A percentile compares a stretch with the other conserved stretches of the same genome.
Evolutionary conservation across 306 rosid species (phyloP).

Genomic region (Malus asiatica): DNA sequence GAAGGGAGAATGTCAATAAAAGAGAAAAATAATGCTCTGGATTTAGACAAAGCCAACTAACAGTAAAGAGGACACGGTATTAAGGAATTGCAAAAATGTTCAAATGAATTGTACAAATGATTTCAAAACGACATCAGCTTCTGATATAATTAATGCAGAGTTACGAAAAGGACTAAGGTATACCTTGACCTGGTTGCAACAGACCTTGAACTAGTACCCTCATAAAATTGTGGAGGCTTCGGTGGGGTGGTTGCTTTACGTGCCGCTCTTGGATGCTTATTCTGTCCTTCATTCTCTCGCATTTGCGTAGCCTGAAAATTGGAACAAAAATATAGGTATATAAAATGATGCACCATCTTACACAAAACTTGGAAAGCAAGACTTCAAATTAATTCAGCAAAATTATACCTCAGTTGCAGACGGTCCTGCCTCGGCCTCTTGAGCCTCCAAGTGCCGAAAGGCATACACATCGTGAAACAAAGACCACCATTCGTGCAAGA

Average conservation of each 20-base stretch:
- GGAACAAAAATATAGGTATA: background rate
- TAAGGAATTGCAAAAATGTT: background rate
- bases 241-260: constrained; percentile 11
- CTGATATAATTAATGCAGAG: background rate
- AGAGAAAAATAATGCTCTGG: background rate
- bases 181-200: constrained; percentile 31
- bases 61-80: background rate
- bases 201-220: constrained; percentile 13
- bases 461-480: constrained; percentile 24
- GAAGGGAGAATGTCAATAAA: constrained; percentile 5
- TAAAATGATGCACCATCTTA: background rate
- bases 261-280: constrained; percentile 15
- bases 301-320: constrained; percentile 30
- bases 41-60: background rate
- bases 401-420: constrained; percentile 15
- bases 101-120: background rate
- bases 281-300: constrained; percentile 12
- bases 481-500: constrained; percentile 60
- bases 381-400: background rate
- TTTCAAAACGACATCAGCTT: background rate
- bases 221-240: constrained; percentile 15
- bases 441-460: background rate
- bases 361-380: background rate
- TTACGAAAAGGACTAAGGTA: background rate
- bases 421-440: constrained; percentile 17